Percentiles rank a stretch among this genome's conserved stretches.
Evolutionary conservation across 106 monocot species (phyloP).

Genomic region (Vanilla planifolia): DNA sequence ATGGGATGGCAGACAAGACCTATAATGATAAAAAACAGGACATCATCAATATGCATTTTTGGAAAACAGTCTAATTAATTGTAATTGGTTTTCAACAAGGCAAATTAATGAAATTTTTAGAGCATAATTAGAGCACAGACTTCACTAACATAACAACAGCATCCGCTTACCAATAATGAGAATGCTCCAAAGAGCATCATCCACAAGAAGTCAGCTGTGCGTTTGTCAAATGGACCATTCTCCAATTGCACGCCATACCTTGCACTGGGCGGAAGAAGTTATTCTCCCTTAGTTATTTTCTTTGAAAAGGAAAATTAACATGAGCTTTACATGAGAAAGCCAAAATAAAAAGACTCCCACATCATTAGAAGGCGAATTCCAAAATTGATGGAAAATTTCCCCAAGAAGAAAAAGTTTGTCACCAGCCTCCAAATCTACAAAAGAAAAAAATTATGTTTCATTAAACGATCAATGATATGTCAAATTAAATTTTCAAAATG

Average conservation of each 20-base stretch:
- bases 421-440: constrained; percentile 80
- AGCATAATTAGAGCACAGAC: too few species aligned
- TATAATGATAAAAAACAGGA: constrained; percentile 11
- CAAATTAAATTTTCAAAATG: too few species aligned
- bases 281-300: neutral
- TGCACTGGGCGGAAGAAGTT: constrained; percentile 41
- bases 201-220: constrained; percentile 90
- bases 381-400: constrained; percentile 92
- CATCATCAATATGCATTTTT: neutral
- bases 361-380: constrained; percentile 96
- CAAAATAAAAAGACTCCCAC: constrained; percentile 35
- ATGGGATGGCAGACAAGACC: constrained; percentile 67
- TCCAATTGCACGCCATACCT: constrained; percentile 92
- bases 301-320: too few species aligned
- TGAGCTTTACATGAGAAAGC: too few species aligned
- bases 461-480: too few species aligned
- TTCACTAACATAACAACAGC: too few species aligned
- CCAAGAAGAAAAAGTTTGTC: constrained; percentile 88
- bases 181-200: constrained; percentile 93
- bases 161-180: constrained; percentile 55
- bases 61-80: too few species aligned
- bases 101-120: too few species aligned
- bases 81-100: too few species aligned
- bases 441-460: too few species aligned
- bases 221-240: constrained; percentile 70